Evolutionary conservation across 495 filamentous ascomycete genomes (phyloP).

Genomic region (Lineolata rhizophorae): DNA sequence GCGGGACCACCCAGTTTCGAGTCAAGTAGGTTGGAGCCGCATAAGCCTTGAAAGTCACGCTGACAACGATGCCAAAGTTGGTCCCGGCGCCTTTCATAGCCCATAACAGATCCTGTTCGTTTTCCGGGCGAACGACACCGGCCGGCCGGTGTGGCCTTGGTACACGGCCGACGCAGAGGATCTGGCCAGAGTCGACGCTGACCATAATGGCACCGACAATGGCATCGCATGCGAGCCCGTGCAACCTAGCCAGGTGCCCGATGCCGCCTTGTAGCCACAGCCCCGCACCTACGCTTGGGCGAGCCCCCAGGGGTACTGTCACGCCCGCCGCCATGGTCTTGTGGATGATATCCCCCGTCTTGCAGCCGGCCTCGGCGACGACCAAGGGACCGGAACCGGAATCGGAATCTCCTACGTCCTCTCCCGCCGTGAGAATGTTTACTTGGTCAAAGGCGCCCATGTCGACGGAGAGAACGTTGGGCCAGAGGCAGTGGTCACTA

Average conservation of each 20-base stretch:
- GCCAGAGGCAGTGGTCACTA: slow-evolving; percentile 33
- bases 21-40: slow-evolving; percentile 21
- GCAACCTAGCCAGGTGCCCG: slow-evolving; percentile 31
- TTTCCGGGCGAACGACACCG: slow-evolving; percentile 24
- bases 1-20: slow-evolving; percentile 29
- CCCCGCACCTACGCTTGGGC: slow-evolving; percentile 40
- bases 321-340: slow-evolving; percentile 27
- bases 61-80: slow-evolving; percentile 41
- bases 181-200: slow-evolving; percentile 27
- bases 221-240: slow-evolving; percentile 38
- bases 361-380: slow-evolving; percentile 31
- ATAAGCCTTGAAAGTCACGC: slow-evolving; percentile 31
- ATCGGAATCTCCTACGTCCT: slow-evolving; percentile 11
- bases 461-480: slow-evolving; percentile 32
- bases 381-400: slow-evolving; percentile 19
- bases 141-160: slow-evolving; percentile 25
- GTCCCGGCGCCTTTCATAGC: slow-evolving; percentile 38
- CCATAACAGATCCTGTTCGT: slow-evolving; percentile 35
- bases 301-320: slow-evolving; percentile 34
- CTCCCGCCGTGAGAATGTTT: slow-evolving; percentile 19
- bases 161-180: slow-evolving; percentile 29
- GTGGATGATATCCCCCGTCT: slow-evolving; percentile 31
- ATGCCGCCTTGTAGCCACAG: slow-evolving; percentile 45
- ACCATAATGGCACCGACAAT: slow-evolving; percentile 37
- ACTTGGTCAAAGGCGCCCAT: slow-evolving; percentile 34